A percentile compares a stretch with the other conserved stretches of the same genome.
These are phyloP conservation scores for Turritis glabra DNA, from an alignment of 345 rosid species.

Conservation along the genomic window DNA sequence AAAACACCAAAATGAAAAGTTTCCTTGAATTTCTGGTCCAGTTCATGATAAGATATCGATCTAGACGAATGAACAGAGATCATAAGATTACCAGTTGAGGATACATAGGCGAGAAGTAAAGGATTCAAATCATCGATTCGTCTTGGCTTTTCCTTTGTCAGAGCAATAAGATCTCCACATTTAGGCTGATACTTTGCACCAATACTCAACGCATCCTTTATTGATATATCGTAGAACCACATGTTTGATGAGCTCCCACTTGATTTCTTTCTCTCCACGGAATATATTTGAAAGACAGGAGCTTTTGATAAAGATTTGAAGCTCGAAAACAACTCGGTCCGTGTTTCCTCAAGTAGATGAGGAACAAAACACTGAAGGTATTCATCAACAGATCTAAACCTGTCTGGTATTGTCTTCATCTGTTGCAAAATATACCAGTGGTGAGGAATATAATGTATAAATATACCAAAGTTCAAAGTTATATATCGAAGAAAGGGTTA, in stretches of 20 bases:
- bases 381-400: conserved; percentile 19
- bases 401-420: conserved; percentile 42
- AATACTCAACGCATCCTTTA: neutral
- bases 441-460: neutral
- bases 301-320: conserved; percentile 22
- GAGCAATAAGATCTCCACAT: conserved; percentile 45
- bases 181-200: conserved; percentile 36
- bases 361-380: conserved; percentile 40
- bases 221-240: conserved; percentile 3
- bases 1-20: conserved; percentile 29
- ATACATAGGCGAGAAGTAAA: conserved; percentile 36
- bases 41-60: neutral
- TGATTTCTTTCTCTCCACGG: neutral
- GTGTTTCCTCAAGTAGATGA: conserved; percentile 44
- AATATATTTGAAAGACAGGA: conserved; percentile 8
- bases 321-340: conserved; percentile 36
- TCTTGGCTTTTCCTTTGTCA: conserved; percentile 39
- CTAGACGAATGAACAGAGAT: conserved; percentile 36
- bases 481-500: neutral
- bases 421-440: conserved; percentile 9
- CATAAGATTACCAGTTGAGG: neutral
- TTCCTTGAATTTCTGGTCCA: neutral
- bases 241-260: neutral
- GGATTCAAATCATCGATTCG: conserved; percentile 34
- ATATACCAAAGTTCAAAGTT: neutral